Evolutionary conservation across 2,329 filamentous ascomycete genomes (phyloP).

Genomic region (Metarhizium anisopliae): DNA sequence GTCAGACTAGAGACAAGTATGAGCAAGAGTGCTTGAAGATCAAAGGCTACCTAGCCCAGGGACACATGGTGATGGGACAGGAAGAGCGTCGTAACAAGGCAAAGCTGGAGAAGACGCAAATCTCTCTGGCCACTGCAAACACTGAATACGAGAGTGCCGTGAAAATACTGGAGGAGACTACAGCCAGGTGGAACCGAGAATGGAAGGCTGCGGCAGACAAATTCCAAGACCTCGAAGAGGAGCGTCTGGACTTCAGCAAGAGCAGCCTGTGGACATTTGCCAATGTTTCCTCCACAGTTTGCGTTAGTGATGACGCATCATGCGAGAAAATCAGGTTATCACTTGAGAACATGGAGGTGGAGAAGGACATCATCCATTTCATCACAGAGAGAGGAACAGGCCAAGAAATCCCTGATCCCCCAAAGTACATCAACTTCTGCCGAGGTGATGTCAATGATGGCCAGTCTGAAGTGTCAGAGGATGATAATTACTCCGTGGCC

Average conservation of each 20-base stretch:
- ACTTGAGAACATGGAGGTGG: constrained; percentile 90
- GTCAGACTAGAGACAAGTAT: constrained; percentile 77
- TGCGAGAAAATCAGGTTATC: constrained; percentile 94
- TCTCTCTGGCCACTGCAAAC: constrained; percentile 84
- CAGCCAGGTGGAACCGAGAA: constrained; percentile 90
- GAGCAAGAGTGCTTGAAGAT: constrained; percentile 98
- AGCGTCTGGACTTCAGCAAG: constrained; percentile 93
- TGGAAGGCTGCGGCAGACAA: constrained; percentile 98
- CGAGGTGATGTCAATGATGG: constrained; percentile 77
- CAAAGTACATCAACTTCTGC: constrained; percentile 98
- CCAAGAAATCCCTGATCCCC: constrained; percentile 93
- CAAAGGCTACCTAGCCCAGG: constrained; percentile 95
- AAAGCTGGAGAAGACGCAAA: constrained; percentile 96
- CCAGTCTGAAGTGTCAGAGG: constrained; percentile 74
- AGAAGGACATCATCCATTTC: constrained; percentile 85
- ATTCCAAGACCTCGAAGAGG: constrained; percentile 97
- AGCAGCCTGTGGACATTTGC: constrained; percentile 97
- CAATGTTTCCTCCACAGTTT: constrained; percentile 94
- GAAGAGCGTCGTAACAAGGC: constrained; percentile 98
- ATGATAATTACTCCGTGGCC: constrained; percentile 86
- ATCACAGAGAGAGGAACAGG: constrained; percentile 86
- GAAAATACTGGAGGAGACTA: constrained; percentile 90
- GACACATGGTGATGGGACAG: constrained; percentile 99
- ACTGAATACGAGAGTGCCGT: constrained; percentile 89
- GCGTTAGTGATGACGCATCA: constrained; percentile 91